Evolutionary conservation across 1,139 yeast species (phyloP), one percentile per base, ranked within the genome.

Genomic region (Casaregolazyma suthepensis): DNA sequence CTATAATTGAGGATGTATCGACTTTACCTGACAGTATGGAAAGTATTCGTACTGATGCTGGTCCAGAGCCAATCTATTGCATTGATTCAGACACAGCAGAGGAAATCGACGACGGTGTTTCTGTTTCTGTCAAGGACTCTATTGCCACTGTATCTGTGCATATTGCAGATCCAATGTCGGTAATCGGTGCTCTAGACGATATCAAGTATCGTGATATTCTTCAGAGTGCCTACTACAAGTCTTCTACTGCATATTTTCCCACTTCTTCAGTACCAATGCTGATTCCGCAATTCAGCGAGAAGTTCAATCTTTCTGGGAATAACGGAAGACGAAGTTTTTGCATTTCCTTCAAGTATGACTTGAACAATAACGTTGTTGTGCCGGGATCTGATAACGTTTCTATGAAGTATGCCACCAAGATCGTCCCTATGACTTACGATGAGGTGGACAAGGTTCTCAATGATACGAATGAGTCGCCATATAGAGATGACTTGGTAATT

Each of bases 91-190:
- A 75, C 12, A 77, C 77, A 45, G 96, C 98, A 0, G 85, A 86
- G 61, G 99, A 93, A 68, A 87, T 93, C 57, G 99, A 93, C 68
- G 99, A 93, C 68, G 99, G 98, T 47, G 76, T 93, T 26, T 82
- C 96, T 0, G 71, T 93, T 18, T 73, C 73, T 43, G 66, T 66
- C 29, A 56, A 71, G 0, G 66, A 63, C 1, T 68, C 69, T 1
- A 63, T 66, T 3, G 78, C 73, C 61, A 71, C 72, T 1, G 63
- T 91, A 5, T 79, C 85, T 37, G 76, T 89, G 6, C 96, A 87
- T 68, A 81, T 93, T 56, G 98, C 99, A 1, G 93, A 91, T 66
- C 98, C 98, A 0, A 76, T 89, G 0, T 66, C 73, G 0, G 83
- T 94, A 0, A 82, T 74, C 62, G 68, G 53, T 5, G 20, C 82